These are phyloP conservation scores for Nemania sp. DNA, from an alignment of 2,329 filamentous ascomycete species.

Conservation along the genomic window DNA sequence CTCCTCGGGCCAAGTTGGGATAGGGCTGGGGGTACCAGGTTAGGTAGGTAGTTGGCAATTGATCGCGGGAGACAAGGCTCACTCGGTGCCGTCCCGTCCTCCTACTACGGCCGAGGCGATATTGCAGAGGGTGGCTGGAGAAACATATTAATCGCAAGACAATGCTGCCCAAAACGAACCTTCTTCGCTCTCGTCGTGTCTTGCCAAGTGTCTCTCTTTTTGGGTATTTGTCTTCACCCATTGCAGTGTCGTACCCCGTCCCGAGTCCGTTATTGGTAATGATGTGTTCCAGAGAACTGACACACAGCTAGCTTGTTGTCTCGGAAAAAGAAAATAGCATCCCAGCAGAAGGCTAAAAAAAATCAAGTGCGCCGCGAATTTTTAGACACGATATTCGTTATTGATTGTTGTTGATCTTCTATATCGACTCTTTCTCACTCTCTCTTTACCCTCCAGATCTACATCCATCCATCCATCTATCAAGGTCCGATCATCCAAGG, in stretches of 20 bases:
- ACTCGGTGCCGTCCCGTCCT: neutral
- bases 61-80: constrained; percentile 14
- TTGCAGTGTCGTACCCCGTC: neutral
- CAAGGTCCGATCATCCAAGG: neutral
- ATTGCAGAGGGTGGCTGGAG: too few relatives aligned
- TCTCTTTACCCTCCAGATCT: neutral
- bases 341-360: neutral
- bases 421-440: neutral
- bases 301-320: neutral
- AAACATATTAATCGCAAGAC: constrained; percentile 3
- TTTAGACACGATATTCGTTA: neutral
- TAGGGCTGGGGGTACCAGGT: constrained; percentile 18
- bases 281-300: neutral
- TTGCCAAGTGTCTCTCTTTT: neutral
- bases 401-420: too few relatives aligned
- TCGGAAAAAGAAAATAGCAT: neutral
- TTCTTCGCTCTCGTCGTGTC: neutral
- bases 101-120: too few relatives aligned
- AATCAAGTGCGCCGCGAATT: neutral
- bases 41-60: neutral
- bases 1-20: constrained; percentile 1
- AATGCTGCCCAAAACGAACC: neutral
- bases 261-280: too few relatives aligned
- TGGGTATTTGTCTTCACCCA: neutral
- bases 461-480: neutral